A percentile compares a stretch with the other conserved stretches of the same genome.
Evolutionary conservation across 2,329 filamentous ascomycete species (phyloP).

Genomic region (Leptographium lundbergii): DNA sequence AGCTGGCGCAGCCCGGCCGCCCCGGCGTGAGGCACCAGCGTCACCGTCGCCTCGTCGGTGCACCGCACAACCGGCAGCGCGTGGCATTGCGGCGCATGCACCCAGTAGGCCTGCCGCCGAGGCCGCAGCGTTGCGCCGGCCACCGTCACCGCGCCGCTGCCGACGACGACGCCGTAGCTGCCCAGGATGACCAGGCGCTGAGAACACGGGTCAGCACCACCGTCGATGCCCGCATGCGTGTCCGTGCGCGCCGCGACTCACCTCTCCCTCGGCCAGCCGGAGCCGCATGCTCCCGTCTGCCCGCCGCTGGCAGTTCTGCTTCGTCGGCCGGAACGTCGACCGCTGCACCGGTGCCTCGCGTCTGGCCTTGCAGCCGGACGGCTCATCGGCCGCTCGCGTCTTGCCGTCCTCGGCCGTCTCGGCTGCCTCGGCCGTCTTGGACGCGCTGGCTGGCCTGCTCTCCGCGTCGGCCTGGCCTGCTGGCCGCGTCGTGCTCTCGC

Average conservation of each 20-base stretch:
- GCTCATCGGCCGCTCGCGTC: not conserved
- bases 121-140: slow-evolving; percentile 48
- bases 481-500: not conserved
- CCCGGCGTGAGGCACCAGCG: slow-evolving; percentile 42
- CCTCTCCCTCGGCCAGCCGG: slow-evolving; percentile 36
- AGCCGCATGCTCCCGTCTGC: slow-evolving; percentile 28
- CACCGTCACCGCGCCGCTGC: slow-evolving; percentile 49
- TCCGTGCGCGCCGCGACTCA: slow-evolving; percentile 17
- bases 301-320: slow-evolving; percentile 29
- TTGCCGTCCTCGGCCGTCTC: not conserved
- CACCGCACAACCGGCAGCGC: slow-evolving; percentile 55
- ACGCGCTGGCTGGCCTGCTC: not conserved
- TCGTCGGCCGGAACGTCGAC: slow-evolving; percentile 32
- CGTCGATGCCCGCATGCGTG: no score
- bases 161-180: slow-evolving; percentile 51
- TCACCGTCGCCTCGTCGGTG: slow-evolving; percentile 33
- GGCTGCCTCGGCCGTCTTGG: not conserved
- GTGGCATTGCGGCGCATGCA: slow-evolving; percentile 56
- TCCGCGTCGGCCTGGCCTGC: not conserved
- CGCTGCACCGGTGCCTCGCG: slow-evolving; percentile 19
- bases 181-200: slow-evolving; percentile 53
- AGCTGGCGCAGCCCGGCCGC: slow-evolving; percentile 38
- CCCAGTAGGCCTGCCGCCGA: slow-evolving; percentile 30
- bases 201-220: not conserved
- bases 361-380: not conserved